Base-by-base conservation (phyloP, 2,329 filamentous ascomycete genomes). In the Ascosphaera aggregata region DNA sequence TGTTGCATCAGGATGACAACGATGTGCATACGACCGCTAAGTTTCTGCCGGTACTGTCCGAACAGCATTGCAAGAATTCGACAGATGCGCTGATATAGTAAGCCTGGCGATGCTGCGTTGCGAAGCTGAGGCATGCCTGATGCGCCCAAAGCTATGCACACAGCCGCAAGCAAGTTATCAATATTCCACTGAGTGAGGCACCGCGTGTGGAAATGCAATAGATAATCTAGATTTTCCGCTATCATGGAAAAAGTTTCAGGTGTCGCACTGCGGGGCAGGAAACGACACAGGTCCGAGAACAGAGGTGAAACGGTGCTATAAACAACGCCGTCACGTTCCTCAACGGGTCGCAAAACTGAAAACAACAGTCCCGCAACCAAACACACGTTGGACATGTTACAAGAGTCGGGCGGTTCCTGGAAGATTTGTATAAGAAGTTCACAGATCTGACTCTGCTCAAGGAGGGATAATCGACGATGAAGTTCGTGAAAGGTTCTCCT, bases 1-100 rank as follows among this genome's bases (percentile, higher is more conserved):
- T 54, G 54, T 46, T 72, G 66, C 41, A 76, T 59, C 9, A 67
- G 55, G 0, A 63, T 60, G 4, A 73, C 53, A 13, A 76, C 53
- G 9, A 76, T 56, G 47, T 76, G 70, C 53, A 68, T 68, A 18
- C 72, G 67, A 5, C 70, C 70, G 27, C 67, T 65, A 8, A 76
- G 56, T 34, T 69, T 67, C 13, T 64, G 57, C 17, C 71, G 65
- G 46, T 74, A 65, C 9, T 72, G 59, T n/a, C 64, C 57, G 5
- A 76, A 53, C 5, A 74, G 51, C 0, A 62, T 52, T 7, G 63
- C 64, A 40, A 66, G 54, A 8, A 71, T 56, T 27, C 62, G 55
- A 49, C 69, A 73, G 8, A 73, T 54, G 34, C 66, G 64, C 3
- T 59, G 56, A 53, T 63, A 73, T 36, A 73, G 57, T 1, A 57